Evolutionary conservation across 805 yeast genomes (phyloP), one percentile per base, ranked within the genome.

Genomic region (Aciculoconidium aculeatum): DNA sequence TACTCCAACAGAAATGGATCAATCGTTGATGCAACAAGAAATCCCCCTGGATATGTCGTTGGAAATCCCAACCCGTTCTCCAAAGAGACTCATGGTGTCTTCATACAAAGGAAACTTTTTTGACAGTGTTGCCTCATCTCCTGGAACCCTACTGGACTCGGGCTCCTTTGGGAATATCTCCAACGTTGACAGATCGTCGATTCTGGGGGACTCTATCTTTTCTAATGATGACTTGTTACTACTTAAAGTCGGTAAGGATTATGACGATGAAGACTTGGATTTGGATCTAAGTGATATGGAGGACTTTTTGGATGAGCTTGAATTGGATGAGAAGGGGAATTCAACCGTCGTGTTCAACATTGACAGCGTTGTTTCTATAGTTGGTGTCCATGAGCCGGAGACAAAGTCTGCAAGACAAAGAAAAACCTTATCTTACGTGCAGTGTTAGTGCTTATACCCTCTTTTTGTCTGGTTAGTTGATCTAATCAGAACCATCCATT

Each of bases 301-400:
- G 4, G 32, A 32, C 6, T 43, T 43, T 15, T 30, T 50, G 15
- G 49, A 45, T 5, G 51, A 50, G 22, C 23, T 49, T 12, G 45
- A 46, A 7, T 21, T 43, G 11, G 32, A 38, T 13, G 43, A 25
- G 5, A 32, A 33, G 6, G 49, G 41, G n/a, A 34, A 40, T 6
- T 36, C 47, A 10, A 24, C 21, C 9, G 23, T 38, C 28, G 37
- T 53, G 10, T 50, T 41, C 30, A 26, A 37, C 15, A 44, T 53
- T n/a, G 53, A 52, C 23, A 43, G 40, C 11, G 47, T 51, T 10
- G 44, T 53, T n/a, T 40, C 49, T 10, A 40, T 51, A 3, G 37
- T 41, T 15, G 45, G 42, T 9, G 15, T 27, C 12, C 40, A 39
- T 25, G 13, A 11, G 23, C 23, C 24, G 5, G 12, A 11, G 25